These are phyloP conservation scores for Murraya paniculata DNA, from an alignment of 345 rosid genomes.

Conservation along the genomic window DNA sequence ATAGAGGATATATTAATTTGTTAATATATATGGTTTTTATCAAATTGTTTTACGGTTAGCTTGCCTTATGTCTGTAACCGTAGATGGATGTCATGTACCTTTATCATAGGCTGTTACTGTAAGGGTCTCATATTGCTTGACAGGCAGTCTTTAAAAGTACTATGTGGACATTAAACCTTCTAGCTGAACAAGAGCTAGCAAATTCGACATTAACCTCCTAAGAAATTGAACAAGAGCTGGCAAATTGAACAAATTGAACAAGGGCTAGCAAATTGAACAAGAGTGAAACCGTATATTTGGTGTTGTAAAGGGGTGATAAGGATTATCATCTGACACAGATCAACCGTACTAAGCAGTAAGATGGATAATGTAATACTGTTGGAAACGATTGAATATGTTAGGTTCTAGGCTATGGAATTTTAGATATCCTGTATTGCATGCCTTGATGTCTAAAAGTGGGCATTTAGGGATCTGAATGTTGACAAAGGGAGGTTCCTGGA, in stretches of 20 bases:
- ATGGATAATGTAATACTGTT: neutral
- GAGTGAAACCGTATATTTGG: neutral
- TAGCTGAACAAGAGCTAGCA: neutral
- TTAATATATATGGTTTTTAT: neutral
- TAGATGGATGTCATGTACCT: neutral
- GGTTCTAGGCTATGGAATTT: neutral
- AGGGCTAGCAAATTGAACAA: too few relatives aligned
- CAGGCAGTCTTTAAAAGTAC: neutral
- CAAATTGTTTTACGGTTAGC: neutral
- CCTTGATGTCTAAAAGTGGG: neutral
- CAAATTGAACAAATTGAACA: neutral
- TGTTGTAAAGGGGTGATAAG: neutral
- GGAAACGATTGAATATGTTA: neutral
- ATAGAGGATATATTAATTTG: neutral
- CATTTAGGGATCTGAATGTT: neutral
- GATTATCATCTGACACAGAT: neutral
- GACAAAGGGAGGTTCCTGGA: neutral
- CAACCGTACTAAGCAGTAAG: neutral
- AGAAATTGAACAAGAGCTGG: neutral
- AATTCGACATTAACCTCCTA: neutral
- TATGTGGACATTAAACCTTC: neutral
- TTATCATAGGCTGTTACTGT: neutral
- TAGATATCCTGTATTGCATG: neutral
- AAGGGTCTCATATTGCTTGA: neutral
- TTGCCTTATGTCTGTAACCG: neutral